These are phyloP conservation scores for Salix arbutifolia DNA, from an alignment of 345 rosid genomes.

Conservation along the genomic window DNA sequence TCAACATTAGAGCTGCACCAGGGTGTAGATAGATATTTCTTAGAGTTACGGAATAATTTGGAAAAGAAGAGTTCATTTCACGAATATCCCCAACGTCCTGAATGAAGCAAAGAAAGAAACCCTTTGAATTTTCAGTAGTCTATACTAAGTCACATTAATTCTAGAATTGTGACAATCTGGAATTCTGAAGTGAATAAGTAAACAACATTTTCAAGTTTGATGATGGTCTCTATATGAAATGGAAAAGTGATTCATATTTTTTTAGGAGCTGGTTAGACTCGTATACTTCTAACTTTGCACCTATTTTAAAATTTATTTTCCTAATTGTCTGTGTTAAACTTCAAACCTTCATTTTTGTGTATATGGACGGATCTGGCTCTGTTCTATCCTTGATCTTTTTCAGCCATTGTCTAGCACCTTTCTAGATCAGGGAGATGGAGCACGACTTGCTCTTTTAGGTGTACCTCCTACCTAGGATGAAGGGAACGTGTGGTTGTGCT, in stretches of 20 bases:
- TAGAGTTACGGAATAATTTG: neutral
- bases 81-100: neutral
- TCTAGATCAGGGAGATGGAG: constrained; percentile 52
- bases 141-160: neutral
- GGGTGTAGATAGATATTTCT: neutral
- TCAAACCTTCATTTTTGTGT: neutral
- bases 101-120: neutral
- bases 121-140: neutral
- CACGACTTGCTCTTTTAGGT: constrained; percentile 49
- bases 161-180: neutral
- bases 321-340: neutral
- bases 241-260: neutral
- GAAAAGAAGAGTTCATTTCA: neutral
- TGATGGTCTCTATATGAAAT: neutral
- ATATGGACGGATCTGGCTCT: constrained; percentile 4
- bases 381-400: constrained; percentile 12
- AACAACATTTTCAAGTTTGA: neutral
- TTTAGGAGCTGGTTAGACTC: neutral
- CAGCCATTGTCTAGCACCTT: constrained; percentile 67
- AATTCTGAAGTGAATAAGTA: neutral
- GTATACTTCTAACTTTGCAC: neutral
- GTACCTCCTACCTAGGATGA: constrained; percentile 36
- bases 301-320: neutral
- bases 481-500: neutral
- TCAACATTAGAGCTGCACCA: neutral